Percentiles rank a stretch among this genome's conserved stretches.
These are phyloP conservation scores for Salvia hispanica DNA, from an alignment of 257 asterid genomes.

Conservation along the genomic window DNA sequence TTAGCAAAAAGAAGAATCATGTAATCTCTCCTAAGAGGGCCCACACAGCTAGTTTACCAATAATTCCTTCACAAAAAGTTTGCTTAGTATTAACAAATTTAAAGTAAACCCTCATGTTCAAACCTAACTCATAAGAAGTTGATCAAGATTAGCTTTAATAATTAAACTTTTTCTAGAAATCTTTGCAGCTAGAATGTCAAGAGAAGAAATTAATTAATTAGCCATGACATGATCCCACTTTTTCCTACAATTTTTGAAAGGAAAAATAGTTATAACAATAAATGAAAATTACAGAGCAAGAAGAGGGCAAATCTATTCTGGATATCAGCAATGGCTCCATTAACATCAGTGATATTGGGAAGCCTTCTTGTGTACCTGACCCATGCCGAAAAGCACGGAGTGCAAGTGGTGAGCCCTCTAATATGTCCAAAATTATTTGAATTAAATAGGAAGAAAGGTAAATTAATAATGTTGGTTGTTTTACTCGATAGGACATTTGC, in stretches of 20 bases:
- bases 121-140: constrained; percentile 21
- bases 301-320: constrained; percentile 71
- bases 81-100: background rate
- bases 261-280: background rate
- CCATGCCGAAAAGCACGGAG: constrained; percentile 88
- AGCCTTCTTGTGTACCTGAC: constrained; percentile 76
- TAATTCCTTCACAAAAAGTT: background rate
- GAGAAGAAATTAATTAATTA: constrained; percentile 6
- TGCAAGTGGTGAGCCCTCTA: constrained; percentile 69
- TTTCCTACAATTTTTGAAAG: constrained; percentile 1
- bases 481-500: constrained; percentile 75
- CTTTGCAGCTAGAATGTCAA: constrained; percentile 9
- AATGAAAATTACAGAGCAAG: constrained; percentile 70
- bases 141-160: background rate
- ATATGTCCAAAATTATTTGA: no score
- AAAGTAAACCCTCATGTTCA: constrained; percentile 21
- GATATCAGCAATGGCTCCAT: constrained; percentile 95
- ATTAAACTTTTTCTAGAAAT: background rate
- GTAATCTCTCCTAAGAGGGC: constrained; percentile 8
- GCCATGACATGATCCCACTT: background rate
- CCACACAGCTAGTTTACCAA: constrained; percentile 7
- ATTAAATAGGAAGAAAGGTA: background rate
- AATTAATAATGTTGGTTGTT: background rate
- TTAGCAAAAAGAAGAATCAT: background rate
- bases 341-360: constrained; percentile 76